Base-by-base conservation (phyloP, 352 stramenopile species). In the Globisporangium perplexum region DNA sequence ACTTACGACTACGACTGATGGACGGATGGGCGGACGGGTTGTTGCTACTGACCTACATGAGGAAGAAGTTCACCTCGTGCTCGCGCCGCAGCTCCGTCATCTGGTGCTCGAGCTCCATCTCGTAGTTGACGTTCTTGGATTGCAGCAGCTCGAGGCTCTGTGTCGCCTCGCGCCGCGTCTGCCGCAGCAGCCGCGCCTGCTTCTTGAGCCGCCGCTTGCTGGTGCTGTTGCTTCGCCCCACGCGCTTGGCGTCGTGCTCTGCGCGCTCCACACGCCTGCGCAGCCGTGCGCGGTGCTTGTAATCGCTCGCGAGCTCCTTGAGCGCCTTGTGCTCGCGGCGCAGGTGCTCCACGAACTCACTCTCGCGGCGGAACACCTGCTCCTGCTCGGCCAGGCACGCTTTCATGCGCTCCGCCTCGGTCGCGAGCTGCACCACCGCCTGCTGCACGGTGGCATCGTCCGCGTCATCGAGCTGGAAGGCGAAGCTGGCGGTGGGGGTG, bases 31-130 rank as follows among this genome's bases (percentile, higher is more conserved):
- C n/a, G n/a, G n/a, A n/a, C n/a, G n/a, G n/a, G n/a, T n/a, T n/a
- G n/a, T n/a, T n/a, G n/a, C n/a, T n/a, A n/a, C n/a, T 36, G n/a
- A 49, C 30, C 15, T 43, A 53, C 47, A 53, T 53, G 59, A 89
- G 87, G 18, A 91, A 75, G 64, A 74, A 86, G 33, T 72, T 72
- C 55, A 88, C 72, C 23, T 67, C 60, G 63, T 88, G 88, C 62
- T 88, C 72, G 53, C 74, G 74, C 11, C 71, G 71, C 31, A 92
- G 55, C 28, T 88, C 67, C 12, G 55, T 58, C 42, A 86, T 54
- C 11, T 80, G 47, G 50, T 73, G 66, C 44, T 87, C 72, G 50
- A 83, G 57, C 28, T 83, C 42, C 62, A 92, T 68, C 42, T 88
- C 62, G 33, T 62, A 71, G 47, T 71, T 65, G 47, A 63, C 55